Base-by-base conservation (phyloP, 441 rosid species). In the Euphorbia celastroides region DNA sequence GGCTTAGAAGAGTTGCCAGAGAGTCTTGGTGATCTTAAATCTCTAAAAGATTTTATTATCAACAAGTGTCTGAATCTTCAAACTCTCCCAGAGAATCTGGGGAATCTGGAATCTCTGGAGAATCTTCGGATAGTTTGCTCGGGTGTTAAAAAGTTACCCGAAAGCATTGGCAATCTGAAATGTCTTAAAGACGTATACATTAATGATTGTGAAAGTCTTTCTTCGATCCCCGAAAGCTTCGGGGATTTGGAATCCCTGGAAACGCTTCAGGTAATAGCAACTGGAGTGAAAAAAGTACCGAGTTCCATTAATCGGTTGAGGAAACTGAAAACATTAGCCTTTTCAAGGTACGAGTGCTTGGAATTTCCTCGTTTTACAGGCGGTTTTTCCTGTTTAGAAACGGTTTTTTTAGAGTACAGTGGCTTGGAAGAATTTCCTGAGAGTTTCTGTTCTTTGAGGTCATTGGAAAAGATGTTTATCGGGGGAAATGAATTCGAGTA, bases 241-340 rank as follows among this genome's bases (percentile, higher is more conserved):
- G 65, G 65, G 19, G 8, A 61, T 38, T 61, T 61, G 46, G 51
- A 38, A 61, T 38, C 32, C 2, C 3, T 61, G 32, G 14, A 23
- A 25, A 2, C 5, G 8, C 30, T 61, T 22, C 16, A 4, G 36
- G 65, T 28, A 23, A 19, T 17, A 44, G n/a, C 1, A 44, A 62
- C 38, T 62, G 56, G 66, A 26, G 9, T 63, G 26, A 63, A 26
- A 27, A 11, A 28, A 28, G 14, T 74, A 55, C 75, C 70, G 28
- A 42, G 46, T 31, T 14, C 7, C 36, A 26, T 74, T 20, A 41
- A 42, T 25, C 63, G 72, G 14, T 38, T 74, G 44, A 51, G 57
- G 22, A 20, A 62, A 27, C 50, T 74, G 60, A 71, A 27, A 17
- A 51, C 22, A 70, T 70, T 25, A 64, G 60, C 59, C 50, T 71